phyloP scores from a whole-genome alignment of 179 eudicot genomes.

The Silene vulgaris region DNA sequence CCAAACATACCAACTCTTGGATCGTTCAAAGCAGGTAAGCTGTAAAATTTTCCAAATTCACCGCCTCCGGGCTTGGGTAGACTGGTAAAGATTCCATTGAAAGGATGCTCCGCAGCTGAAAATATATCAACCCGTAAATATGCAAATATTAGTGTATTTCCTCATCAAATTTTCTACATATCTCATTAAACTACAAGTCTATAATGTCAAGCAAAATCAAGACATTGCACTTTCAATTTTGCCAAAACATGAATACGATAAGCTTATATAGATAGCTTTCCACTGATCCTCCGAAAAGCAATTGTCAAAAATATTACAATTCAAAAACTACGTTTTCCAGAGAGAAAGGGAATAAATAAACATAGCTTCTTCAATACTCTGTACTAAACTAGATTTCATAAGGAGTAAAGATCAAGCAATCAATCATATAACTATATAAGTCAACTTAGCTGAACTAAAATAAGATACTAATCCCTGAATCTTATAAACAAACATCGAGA shows the following conservation, averaged over 20 bases:
- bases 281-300: too few species aligned
- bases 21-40: slow-evolving; percentile 87
- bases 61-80: slow-evolving; percentile 98
- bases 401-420: slow-evolving; percentile 1
- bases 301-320: too few species aligned
- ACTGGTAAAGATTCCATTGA: slow-evolving; percentile 73
- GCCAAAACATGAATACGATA: background rate
- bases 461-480: background rate
- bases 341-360: too few species aligned
- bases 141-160: background rate
- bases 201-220: background rate
- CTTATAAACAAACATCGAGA: slow-evolving; percentile 1
- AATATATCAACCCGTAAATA: background rate
- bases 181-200: background rate
- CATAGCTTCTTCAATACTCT: too few species aligned
- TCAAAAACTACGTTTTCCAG: too few species aligned
- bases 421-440: background rate
- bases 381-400: background rate
- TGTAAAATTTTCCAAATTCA: slow-evolving; percentile 93
- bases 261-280: too few species aligned
- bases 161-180: background rate
- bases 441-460: background rate
- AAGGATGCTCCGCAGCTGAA: slow-evolving; percentile 82
- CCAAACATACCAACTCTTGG: slow-evolving; percentile 72
- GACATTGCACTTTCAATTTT: background rate